These are phyloP conservation scores for Apiotrichum gracile DNA, from an alignment of 1,284 basidiomycete genomes.

Conservation along the genomic window DNA sequence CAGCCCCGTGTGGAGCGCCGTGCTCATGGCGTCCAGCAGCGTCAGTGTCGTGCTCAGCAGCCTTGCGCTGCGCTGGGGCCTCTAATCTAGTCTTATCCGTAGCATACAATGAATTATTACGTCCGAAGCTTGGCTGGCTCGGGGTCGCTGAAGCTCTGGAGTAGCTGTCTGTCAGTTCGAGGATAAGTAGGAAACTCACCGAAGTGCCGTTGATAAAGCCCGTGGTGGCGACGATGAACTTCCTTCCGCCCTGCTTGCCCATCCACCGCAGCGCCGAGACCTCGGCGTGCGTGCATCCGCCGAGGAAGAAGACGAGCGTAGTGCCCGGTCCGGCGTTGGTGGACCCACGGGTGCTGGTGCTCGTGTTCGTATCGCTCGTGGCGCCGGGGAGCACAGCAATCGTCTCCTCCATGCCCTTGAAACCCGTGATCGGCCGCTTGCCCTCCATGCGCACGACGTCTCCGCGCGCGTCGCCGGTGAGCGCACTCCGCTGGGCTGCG, in stretches of 20 bases:
- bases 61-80: slow-evolving; percentile 79
- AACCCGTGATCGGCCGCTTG: slow-evolving; percentile 69
- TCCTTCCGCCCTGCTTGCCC: slow-evolving; percentile 68
- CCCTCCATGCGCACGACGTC: slow-evolving; percentile 36
- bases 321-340: slow-evolving; percentile 49
- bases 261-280: slow-evolving; percentile 91
- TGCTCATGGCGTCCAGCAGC: slow-evolving; percentile 97
- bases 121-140: slow-evolving; percentile 8
- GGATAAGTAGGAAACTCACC: background rate
- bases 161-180: slow-evolving; percentile 11
- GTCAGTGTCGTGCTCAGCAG: slow-evolving; percentile 94
- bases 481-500: slow-evolving; percentile 79
- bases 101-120: background rate
- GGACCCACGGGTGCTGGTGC: background rate
- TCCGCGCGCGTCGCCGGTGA: slow-evolving; percentile 49
- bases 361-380: slow-evolving; percentile 64
- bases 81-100: slow-evolving; percentile 40
- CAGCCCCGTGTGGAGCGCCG: slow-evolving; percentile 96
- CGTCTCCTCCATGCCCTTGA: slow-evolving; percentile 94
- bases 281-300: slow-evolving; percentile 95
- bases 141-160: slow-evolving; percentile 15
- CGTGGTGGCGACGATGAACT: slow-evolving; percentile 81
- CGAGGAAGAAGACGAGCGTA: slow-evolving; percentile 95
- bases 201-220: slow-evolving; percentile 68
- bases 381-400: slow-evolving; percentile 73